Evolutionary conservation across 2,329 filamentous ascomycete species (phyloP).

Genomic region (Phaeosphaeriaceae sp.): DNA sequence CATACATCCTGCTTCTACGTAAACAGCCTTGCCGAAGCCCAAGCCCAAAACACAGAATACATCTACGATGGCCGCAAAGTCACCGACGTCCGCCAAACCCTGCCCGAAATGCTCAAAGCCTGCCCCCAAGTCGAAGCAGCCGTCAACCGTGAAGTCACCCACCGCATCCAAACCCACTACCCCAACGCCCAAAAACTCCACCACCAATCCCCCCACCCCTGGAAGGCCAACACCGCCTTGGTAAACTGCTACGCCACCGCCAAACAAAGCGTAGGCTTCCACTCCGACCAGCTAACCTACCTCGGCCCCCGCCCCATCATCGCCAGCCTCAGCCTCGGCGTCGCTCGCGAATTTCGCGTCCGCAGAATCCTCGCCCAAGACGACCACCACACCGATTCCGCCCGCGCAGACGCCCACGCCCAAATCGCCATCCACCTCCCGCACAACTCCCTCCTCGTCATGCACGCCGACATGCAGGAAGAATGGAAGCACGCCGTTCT

Average conservation of each 20-base stretch:
- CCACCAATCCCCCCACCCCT: slow-evolving; percentile 74
- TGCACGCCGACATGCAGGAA: slow-evolving; percentile 99
- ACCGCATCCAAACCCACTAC: slow-evolving; percentile 72
- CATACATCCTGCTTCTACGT: slow-evolving; percentile 88
- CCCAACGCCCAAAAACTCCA: slow-evolving; percentile 74
- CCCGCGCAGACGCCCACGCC: slow-evolving; percentile 69
- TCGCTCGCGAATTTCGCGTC: slow-evolving; percentile 91
- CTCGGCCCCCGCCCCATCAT: slow-evolving; percentile 88
- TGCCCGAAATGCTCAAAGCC: slow-evolving; percentile 74
- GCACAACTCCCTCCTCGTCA: slow-evolving; percentile 90
- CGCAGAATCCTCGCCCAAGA: slow-evolving; percentile 72
- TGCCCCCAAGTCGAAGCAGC: slow-evolving; percentile 72
- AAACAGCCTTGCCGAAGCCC: slow-evolving; percentile 71
- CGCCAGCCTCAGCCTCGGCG: slow-evolving; percentile 86
- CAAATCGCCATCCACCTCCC: slow-evolving; percentile 93
- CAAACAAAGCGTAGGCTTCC: slow-evolving; percentile 84
- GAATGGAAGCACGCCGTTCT: slow-evolving; percentile 91
- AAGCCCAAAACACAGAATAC: slow-evolving; percentile 77
- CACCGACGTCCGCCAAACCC: slow-evolving; percentile 77
- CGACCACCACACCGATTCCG: slow-evolving; percentile 52
- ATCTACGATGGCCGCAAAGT: slow-evolving; percentile 81
- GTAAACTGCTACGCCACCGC: slow-evolving; percentile 92
- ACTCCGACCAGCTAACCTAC: slow-evolving; percentile 92
- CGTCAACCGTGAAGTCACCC: slow-evolving; percentile 79
- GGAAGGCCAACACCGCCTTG: slow-evolving; percentile 88